Evolutionary conservation across 495 filamentous ascomycete species (phyloP).

Genomic region (Aspergillus kassunensis): DNA sequence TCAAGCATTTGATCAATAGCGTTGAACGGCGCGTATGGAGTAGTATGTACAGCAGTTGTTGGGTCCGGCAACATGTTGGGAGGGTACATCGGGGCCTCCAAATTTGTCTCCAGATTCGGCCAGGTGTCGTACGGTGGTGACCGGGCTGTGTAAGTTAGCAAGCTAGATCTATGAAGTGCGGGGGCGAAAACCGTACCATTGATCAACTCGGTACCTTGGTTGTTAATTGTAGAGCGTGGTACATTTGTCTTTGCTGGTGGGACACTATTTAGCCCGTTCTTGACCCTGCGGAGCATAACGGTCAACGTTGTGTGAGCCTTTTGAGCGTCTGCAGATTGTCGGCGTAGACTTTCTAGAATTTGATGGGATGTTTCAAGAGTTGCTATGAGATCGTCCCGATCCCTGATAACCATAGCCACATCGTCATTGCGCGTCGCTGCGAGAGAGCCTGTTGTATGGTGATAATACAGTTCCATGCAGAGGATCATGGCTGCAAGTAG

Average conservation of each 20-base stretch:
- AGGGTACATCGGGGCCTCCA: slow-evolving; percentile 1
- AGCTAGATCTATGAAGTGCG: background rate
- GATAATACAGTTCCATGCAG: slow-evolving; percentile 62
- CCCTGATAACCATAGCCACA: slow-evolving; percentile 34
- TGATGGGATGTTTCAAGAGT: slow-evolving; percentile 62
- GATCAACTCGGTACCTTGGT: background rate
- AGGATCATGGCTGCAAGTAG: slow-evolving; percentile 87
- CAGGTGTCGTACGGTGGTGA: slow-evolving; percentile 18
- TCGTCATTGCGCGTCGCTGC: background rate
- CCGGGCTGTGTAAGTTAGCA: slow-evolving; percentile 1
- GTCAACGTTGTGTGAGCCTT: slow-evolving; percentile 69
- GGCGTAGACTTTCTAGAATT: slow-evolving; percentile 66
- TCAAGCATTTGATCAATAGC: slow-evolving; percentile 53
- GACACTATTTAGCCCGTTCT: slow-evolving; percentile 20
- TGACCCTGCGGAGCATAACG: slow-evolving; percentile 73
- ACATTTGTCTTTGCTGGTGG: slow-evolving; percentile 23
- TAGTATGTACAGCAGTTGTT: background rate
- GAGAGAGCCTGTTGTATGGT: slow-evolving; percentile 1
- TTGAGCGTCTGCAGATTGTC: slow-evolving; percentile 72
- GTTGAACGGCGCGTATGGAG: slow-evolving; percentile 36
- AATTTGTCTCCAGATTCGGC: background rate
- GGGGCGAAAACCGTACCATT: background rate
- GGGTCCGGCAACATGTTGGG: slow-evolving; percentile 1
- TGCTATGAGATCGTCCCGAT: slow-evolving; percentile 62
- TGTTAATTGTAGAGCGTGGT: background rate